Percentiles rank a stretch among this genome's conserved stretches.
Evolutionary conservation across 2,329 filamentous ascomycete species (phyloP).

Genomic region (Drechslerella coelobrocha): DNA sequence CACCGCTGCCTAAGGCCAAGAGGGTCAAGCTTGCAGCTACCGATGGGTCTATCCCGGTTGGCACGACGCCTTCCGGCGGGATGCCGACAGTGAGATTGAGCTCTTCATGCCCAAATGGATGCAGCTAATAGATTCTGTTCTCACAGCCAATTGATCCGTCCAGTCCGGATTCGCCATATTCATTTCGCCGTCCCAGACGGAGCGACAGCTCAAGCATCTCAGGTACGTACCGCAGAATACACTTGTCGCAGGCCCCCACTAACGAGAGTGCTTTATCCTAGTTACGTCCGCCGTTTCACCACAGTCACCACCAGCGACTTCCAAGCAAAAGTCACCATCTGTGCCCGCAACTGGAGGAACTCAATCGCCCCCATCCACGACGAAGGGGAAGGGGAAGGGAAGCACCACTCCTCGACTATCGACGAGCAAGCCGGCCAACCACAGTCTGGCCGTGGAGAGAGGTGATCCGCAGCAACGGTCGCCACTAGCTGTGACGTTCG

Average conservation of each 20-base stretch:
- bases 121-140: neutral
- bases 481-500: conserved; percentile 27
- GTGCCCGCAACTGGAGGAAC: neutral
- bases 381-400: too few species aligned
- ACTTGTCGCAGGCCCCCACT: neutral
- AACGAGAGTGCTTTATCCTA: too few species aligned
- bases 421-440: neutral
- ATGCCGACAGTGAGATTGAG: neutral
- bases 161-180: conserved; percentile 17
- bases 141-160: neutral
- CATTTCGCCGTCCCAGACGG: conserved; percentile 23
- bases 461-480: conserved; percentile 29
- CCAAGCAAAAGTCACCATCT: neutral
- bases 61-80: neutral
- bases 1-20: neutral
- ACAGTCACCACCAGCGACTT: conserved; percentile 6
- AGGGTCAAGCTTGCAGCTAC: neutral
- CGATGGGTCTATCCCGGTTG: neutral
- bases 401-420: too few species aligned
- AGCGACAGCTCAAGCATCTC: conserved; percentile 8
- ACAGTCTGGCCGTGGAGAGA: conserved; percentile 13
- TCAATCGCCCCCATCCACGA: neutral
- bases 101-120: neutral
- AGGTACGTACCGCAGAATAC: conserved; percentile 9
- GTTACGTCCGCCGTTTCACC: neutral